These are phyloP conservation scores for Metroxylon sagu DNA, from an alignment of 176 grass and related monocot species.

Conservation along the genomic window DNA sequence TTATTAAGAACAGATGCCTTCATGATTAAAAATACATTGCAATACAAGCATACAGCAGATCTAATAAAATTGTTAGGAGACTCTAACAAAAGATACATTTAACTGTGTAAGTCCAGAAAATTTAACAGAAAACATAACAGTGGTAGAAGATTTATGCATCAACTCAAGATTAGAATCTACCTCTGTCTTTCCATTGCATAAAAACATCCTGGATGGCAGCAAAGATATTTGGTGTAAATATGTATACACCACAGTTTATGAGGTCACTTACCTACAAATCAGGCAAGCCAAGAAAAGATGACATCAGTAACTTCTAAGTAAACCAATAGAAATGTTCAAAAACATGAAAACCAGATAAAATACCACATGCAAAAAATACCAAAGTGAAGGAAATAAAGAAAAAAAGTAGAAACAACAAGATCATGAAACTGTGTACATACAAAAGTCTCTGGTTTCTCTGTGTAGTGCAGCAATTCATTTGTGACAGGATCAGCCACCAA, in stretches of 20 bases:
- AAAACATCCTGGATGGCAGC: slow-evolving; percentile 76
- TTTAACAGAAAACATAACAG: too few species aligned
- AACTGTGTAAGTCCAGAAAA: too few species aligned
- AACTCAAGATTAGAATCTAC: slow-evolving; percentile 15
- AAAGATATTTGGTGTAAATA: slow-evolving; percentile 96
- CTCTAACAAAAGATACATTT: too few species aligned
- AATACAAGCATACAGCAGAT: too few species aligned
- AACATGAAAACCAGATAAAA: too few species aligned
- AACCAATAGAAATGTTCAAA: too few species aligned
- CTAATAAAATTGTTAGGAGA: too few species aligned
- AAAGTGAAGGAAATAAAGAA: slow-evolving; percentile 3
- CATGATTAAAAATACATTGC: too few species aligned
- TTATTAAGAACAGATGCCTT: too few species aligned
- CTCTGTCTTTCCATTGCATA: slow-evolving; percentile 82
- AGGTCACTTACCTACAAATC: slow-evolving; percentile 83
- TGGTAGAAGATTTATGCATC: too few species aligned
- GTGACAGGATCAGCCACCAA: slow-evolving; percentile 93
- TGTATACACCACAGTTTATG: slow-evolving; percentile 97
- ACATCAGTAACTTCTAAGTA: slow-evolving; percentile 4
- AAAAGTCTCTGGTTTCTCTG: slow-evolving; percentile 96
- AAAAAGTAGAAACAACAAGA: background rate
- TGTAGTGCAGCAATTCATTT: slow-evolving; percentile 94
- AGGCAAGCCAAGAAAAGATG: slow-evolving; percentile 19
- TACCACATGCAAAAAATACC: background rate
- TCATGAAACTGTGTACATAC: slow-evolving; percentile 40